Conservation (phyloP, 495 filamentous ascomycete species). For the Cryomyces minteri region DNA sequence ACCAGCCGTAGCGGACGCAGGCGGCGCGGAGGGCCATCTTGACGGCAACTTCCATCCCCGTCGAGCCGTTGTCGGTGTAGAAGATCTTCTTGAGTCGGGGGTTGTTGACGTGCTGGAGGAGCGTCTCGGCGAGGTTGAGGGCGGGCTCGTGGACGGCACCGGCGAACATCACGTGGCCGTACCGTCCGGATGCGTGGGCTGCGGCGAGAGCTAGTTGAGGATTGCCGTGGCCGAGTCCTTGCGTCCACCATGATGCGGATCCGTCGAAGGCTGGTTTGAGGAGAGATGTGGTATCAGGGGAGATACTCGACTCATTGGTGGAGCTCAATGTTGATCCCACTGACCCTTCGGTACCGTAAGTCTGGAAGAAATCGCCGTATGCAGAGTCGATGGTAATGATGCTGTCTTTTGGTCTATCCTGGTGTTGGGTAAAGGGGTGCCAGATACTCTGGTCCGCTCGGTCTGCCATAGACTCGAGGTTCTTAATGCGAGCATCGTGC, state of each 20-base stretch:
- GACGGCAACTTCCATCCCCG: conserved; percentile 58
- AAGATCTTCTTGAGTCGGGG: conserved; percentile 46
- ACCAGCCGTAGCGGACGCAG: conserved; percentile 42
- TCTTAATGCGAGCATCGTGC: conserved; percentile 32
- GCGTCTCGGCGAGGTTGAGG: conserved; percentile 36
- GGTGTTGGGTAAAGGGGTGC: conserved; percentile 71
- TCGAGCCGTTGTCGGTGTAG: conserved; percentile 65
- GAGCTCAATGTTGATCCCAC: neutral
- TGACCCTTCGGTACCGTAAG: conserved; percentile 10
- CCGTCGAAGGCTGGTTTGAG: conserved; percentile 52
- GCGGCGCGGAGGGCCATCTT: conserved; percentile 61
- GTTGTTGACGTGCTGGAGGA: conserved; percentile 38
- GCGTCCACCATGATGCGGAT: conserved; percentile 76
- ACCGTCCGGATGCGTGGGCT: conserved; percentile 63
- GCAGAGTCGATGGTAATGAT: conserved; percentile 61
- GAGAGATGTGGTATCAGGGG: conserved; percentile 9
- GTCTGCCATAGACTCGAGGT: conserved; percentile 36
- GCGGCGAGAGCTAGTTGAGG: conserved; percentile 46
- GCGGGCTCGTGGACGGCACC: conserved; percentile 55
- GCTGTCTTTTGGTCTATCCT: conserved; percentile 32
- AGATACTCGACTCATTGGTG: neutral
- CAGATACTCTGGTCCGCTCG: conserved; percentile 44
- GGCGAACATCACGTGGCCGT: conserved; percentile 74
- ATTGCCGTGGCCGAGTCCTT: conserved; percentile 62
- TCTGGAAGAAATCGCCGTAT: conserved; percentile 56